Evolutionary conservation across 2,329 filamentous ascomycete species (phyloP).

Genomic region (Verticillium longisporum): DNA sequence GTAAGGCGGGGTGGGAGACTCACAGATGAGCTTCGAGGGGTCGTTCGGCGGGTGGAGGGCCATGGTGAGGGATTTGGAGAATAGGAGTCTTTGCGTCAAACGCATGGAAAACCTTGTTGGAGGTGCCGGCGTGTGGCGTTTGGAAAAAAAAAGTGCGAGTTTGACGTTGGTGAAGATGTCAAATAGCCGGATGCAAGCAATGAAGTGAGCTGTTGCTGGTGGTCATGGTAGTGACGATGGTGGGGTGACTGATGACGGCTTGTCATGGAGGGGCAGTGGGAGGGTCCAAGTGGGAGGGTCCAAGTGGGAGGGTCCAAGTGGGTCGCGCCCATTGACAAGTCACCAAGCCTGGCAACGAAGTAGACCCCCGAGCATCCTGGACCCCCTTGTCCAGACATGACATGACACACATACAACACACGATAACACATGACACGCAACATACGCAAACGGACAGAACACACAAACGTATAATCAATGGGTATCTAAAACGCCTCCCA

Average conservation of each 20-base stretch:
- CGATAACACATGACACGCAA: constrained; percentile 4
- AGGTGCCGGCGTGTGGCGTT: neutral
- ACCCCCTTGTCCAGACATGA: neutral
- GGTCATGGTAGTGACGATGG: neutral
- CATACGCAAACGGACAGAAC: constrained; percentile 14
- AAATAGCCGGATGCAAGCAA: neutral
- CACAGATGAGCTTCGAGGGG: constrained; percentile 42
- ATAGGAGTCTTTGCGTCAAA: neutral
- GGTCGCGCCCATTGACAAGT: too few relatives aligned
- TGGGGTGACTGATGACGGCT: constrained; percentile 1
- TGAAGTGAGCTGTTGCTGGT: neutral
- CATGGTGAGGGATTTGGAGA: constrained; percentile 26
- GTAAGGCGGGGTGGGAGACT: constrained; percentile 12
- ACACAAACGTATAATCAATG: constrained; percentile 10
- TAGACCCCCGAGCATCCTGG: too few relatives aligned
- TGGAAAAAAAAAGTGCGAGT: neutral
- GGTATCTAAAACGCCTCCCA: constrained; percentile 3
- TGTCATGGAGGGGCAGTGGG: constrained; percentile 7
- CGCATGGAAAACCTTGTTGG: neutral
- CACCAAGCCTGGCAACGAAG: too few relatives aligned
- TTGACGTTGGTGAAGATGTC: neutral
- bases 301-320: too few relatives aligned
- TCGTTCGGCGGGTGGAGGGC: constrained; percentile 34
- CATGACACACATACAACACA: constrained; percentile 8
- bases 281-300: too few relatives aligned